A percentile compares a stretch with the other conserved stretches of the same genome.
Evolutionary conservation across 202 grass and related monocot genomes (phyloP).

Genomic region (Hordeum pubiflorum): DNA sequence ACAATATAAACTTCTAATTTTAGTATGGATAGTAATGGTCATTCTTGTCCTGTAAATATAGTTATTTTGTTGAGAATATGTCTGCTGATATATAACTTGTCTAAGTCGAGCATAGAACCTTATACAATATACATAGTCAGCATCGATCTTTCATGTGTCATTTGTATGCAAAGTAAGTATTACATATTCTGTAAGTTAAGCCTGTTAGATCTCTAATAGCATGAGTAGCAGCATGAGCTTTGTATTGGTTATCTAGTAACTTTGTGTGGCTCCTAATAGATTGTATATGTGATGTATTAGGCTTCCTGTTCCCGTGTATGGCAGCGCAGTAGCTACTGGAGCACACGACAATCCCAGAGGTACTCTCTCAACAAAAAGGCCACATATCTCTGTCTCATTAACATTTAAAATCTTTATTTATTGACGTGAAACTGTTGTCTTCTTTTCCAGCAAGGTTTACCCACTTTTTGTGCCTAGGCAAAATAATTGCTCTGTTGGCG

Average conservation of each 20-base stretch:
- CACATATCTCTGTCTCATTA: slow-evolving; percentile 2
- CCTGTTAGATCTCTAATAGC: slow-evolving; percentile 5
- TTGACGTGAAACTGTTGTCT: background rate
- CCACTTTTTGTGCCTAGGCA: slow-evolving; percentile 80
- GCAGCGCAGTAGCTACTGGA: slow-evolving; percentile 81
- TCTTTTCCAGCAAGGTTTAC: slow-evolving; percentile 71
- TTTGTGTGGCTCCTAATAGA: background rate
- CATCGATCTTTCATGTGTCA: background rate
- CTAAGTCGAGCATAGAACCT: background rate
- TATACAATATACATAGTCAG: background rate
- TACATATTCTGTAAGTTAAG: background rate
- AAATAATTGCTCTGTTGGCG: slow-evolving; percentile 64
- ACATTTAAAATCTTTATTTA: background rate
- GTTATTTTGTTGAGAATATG: slow-evolving; percentile 6
- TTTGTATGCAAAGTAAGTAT: slow-evolving; percentile 16
- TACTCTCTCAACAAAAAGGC: slow-evolving; percentile 23
- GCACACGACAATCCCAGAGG: slow-evolving; percentile 73
- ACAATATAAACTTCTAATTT: background rate
- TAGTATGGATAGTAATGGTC: background rate
- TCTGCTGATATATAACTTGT: background rate
- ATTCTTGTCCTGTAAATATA: slow-evolving; percentile 1
- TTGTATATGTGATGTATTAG: slow-evolving; percentile 31
- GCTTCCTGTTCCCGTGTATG: slow-evolving; percentile 88
- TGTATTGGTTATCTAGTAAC: background rate
- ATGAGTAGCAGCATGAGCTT: background rate